Evolutionary conservation across 2,329 filamentous ascomycete species (phyloP).

Genomic region (Colletotrichum godetiae): DNA sequence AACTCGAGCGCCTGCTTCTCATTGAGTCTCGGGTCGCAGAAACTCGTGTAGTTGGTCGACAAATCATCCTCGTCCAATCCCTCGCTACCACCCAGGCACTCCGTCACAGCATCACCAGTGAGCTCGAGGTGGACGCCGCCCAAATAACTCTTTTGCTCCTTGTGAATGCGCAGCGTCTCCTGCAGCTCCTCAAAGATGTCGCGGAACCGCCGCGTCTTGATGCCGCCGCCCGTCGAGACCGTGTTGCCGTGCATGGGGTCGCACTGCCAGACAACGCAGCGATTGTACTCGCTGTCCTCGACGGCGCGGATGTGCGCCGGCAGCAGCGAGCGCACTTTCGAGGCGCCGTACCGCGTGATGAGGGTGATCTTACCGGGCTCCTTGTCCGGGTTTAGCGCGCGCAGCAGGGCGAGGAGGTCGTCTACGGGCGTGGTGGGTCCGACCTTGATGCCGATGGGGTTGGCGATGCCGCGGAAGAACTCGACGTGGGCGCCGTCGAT

Average conservation of each 20-base stretch:
- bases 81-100: conserved; percentile 92
- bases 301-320: conserved; percentile 91
- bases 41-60: conserved; percentile 91
- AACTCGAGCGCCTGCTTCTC: conserved; percentile 98
- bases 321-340: conserved; percentile 79
- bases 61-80: conserved; percentile 89
- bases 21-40: conserved; percentile 94
- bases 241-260: conserved; percentile 98
- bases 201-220: conserved; percentile 93
- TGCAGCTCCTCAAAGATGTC: conserved; percentile 91
- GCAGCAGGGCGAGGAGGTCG: conserved; percentile 83
- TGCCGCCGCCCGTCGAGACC: conserved; percentile 74
- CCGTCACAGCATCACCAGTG: conserved; percentile 95
- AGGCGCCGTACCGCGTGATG: conserved; percentile 93
- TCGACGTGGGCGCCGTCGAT: conserved; percentile 94
- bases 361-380: conserved; percentile 95
- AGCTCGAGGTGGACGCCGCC: conserved; percentile 96
- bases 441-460: conserved; percentile 96
- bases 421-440: conserved; percentile 83
- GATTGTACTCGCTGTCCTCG: conserved; percentile 76
- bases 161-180: conserved; percentile 86
- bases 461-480: conserved; percentile 95
- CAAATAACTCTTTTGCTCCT: conserved; percentile 84
- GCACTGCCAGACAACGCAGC: conserved; percentile 91
- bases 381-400: conserved; percentile 83